These are phyloP conservation scores for Neopestalotiopsis sp. DNA, from an alignment of 2,329 filamentous ascomycete genomes.

Conservation along the genomic window DNA sequence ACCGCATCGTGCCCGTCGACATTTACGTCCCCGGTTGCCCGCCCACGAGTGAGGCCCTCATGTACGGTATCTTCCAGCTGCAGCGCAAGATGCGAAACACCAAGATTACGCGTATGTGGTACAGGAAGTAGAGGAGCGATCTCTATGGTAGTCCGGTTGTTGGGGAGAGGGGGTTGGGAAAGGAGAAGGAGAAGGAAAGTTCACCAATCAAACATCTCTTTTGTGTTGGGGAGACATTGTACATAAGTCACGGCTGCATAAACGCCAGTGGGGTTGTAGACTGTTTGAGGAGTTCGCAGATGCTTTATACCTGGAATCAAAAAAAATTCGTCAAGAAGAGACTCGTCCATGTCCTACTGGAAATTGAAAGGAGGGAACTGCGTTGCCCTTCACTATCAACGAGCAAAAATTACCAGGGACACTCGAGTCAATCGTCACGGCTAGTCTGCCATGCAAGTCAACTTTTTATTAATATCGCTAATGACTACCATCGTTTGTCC, in stretches of 20 bases:
- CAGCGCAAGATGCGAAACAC: slow-evolving; percentile 77
- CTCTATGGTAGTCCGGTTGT: slow-evolving; percentile 14
- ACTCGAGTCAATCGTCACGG: not conserved
- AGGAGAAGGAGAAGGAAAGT: not conserved
- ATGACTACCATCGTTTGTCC: not conserved
- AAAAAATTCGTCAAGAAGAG: slow-evolving; percentile 1
- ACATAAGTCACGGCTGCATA: slow-evolving; percentile 18
- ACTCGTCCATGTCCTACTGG: not conserved
- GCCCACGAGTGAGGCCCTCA: slow-evolving; percentile 65
- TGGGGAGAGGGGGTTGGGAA: not conserved
- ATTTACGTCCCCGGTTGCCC: slow-evolving; percentile 81
- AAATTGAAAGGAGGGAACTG: not conserved
- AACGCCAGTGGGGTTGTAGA: slow-evolving; percentile 13
- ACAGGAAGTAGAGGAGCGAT: slow-evolving; percentile 52
- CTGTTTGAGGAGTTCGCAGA: slow-evolving; percentile 7
- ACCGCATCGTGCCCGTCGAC: slow-evolving; percentile 79
- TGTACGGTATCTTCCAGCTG: slow-evolving; percentile 76
- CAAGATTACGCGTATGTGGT: slow-evolving; percentile 62
- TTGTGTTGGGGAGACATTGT: slow-evolving; percentile 18
- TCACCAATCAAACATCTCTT: slow-evolving; percentile 10
- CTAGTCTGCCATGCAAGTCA: not conserved
- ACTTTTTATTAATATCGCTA: not conserved
- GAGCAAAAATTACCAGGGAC: not conserved
- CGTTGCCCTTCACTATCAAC: not conserved
- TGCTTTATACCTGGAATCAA: slow-evolving; percentile 8